Evolutionary conservation across 768 basidiomycete species (phyloP).

Genomic region (Agaricus subrufescens): DNA sequence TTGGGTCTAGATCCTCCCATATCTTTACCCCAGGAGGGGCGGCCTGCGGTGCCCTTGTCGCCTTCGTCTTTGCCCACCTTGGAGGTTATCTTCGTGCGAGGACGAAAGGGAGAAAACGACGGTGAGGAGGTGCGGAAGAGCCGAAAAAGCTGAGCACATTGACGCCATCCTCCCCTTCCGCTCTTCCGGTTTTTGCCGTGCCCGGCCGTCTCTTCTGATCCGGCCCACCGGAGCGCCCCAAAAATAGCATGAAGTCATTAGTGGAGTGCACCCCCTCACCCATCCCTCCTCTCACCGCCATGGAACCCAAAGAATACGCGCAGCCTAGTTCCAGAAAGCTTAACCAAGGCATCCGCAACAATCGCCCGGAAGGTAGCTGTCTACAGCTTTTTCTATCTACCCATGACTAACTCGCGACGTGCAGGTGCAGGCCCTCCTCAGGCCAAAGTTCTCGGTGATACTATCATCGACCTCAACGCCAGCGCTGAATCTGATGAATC

Average conservation of each 20-base stretch:
- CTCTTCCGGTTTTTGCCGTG: slow-evolving; percentile 18
- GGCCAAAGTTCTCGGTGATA: background rate
- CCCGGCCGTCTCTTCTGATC: background rate
- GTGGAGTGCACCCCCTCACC: background rate
- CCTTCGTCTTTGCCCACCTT: slow-evolving; percentile 5
- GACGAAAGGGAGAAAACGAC: slow-evolving; percentile 3
- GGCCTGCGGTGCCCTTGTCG: slow-evolving; percentile 2
- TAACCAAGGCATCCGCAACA: slow-evolving; percentile 11
- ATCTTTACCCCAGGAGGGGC: slow-evolving; percentile 50
- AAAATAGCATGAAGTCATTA: background rate
- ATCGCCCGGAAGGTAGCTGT: slow-evolving; percentile 7
- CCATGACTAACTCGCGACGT: background rate
- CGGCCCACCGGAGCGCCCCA: background rate
- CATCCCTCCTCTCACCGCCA: background rate
- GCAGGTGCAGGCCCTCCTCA: slow-evolving; percentile 2
- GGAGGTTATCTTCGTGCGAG: slow-evolving; percentile 18
- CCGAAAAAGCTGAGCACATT: background rate
- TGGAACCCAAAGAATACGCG: slow-evolving; percentile 1
- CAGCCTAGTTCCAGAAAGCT: background rate
- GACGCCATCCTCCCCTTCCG: too few species aligned
- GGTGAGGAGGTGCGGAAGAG: background rate
- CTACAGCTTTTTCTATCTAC: background rate
- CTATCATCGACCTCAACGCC: slow-evolving; percentile 4
- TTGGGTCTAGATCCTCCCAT: slow-evolving; percentile 51
- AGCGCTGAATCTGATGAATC: background rate